These are phyloP conservation scores for Phytophthora pinifolia DNA, from an alignment of 352 stramenopile genomes.

Conservation along the genomic window DNA sequence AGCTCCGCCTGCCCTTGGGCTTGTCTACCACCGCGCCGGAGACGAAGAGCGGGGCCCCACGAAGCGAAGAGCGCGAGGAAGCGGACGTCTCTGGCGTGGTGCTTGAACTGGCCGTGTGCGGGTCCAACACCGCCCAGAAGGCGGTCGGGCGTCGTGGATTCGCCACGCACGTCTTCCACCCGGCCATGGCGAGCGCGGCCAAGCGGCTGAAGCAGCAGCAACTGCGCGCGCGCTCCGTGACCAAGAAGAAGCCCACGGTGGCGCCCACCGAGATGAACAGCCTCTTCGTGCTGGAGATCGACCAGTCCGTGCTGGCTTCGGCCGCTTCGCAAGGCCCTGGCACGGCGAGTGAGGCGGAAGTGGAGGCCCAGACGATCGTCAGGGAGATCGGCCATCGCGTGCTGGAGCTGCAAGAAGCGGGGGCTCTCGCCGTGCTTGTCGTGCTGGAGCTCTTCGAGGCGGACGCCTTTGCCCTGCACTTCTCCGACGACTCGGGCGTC, in stretches of 20 bases:
- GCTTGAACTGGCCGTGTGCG: slow-evolving; percentile 51
- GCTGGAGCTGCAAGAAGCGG: slow-evolving; percentile 58
- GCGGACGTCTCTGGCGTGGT: slow-evolving; percentile 18
- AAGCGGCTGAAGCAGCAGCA: slow-evolving; percentile 43
- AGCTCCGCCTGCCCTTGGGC: slow-evolving; percentile 49
- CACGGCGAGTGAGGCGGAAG: slow-evolving; percentile 25
- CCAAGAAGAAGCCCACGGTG: slow-evolving; percentile 39
- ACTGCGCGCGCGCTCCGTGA: slow-evolving; percentile 28
- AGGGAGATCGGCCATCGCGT: slow-evolving; percentile 48
- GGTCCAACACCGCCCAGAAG: slow-evolving; percentile 32
- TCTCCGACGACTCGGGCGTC: slow-evolving; percentile 48
- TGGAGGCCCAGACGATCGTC: slow-evolving; percentile 44
- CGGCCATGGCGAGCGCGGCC: slow-evolving; percentile 37
- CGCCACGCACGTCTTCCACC: slow-evolving; percentile 55
- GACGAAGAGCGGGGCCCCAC: slow-evolving; percentile 5
- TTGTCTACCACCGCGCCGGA: neutral
- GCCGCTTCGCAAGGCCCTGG: neutral
- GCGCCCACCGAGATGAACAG: slow-evolving; percentile 41
- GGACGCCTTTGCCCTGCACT: slow-evolving; percentile 55
- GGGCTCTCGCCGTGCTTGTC: slow-evolving; percentile 55
- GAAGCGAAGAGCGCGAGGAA: slow-evolving; percentile 12
- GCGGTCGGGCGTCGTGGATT: slow-evolving; percentile 39
- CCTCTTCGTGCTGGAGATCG: slow-evolving; percentile 47
- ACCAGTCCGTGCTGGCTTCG: slow-evolving; percentile 29
- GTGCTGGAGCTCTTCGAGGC: slow-evolving; percentile 63